Percentiles rank a stretch among this genome's conserved stretches.
phyloP scores from a whole-genome alignment of 768 basidiomycete genomes.

The Suillus bovinus region DNA sequence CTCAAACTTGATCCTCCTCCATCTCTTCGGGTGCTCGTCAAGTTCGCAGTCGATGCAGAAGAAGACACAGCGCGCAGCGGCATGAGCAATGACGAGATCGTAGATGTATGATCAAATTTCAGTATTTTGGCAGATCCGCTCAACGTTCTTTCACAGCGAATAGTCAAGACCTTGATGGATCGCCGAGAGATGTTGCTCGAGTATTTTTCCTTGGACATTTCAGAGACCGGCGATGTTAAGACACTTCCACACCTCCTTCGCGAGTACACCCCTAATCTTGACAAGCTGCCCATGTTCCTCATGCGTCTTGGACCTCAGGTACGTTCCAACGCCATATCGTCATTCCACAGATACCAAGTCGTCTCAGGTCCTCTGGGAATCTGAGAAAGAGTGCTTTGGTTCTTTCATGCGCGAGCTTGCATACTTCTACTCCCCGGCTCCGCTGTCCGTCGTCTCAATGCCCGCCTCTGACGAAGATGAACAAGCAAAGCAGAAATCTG shows the following conservation, averaged over 20 bases:
- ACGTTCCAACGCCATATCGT: slow-evolving; percentile 1
- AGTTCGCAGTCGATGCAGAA: slow-evolving; percentile 76
- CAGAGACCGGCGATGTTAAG: slow-evolving; percentile 64
- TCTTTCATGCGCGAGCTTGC: slow-evolving; percentile 87
- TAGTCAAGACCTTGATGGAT: slow-evolving; percentile 56
- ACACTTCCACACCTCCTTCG: slow-evolving; percentile 80
- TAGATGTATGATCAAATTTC: slow-evolving; percentile 53
- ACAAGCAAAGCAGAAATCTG: slow-evolving; percentile 51
- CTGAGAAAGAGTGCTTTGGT: slow-evolving; percentile 83
- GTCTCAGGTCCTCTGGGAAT: slow-evolving; percentile 81
- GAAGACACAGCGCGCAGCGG: slow-evolving; percentile 50
- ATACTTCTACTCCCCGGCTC: slow-evolving; percentile 77
- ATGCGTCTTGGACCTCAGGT: slow-evolving; percentile 95
- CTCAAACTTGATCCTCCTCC: slow-evolving; percentile 86
- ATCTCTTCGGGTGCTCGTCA: slow-evolving; percentile 63
- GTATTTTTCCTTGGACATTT: slow-evolving; percentile 83
- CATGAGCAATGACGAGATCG: slow-evolving; percentile 60
- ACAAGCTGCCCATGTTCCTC: slow-evolving; percentile 85
- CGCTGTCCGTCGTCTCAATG: slow-evolving; percentile 18
- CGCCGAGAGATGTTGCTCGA: slow-evolving; percentile 86
- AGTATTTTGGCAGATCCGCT: background rate
- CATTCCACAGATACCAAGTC: slow-evolving; percentile 7
- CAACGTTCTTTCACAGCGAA: slow-evolving; percentile 45
- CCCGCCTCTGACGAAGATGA: slow-evolving; percentile 34
- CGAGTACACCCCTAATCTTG: slow-evolving; percentile 89